Conservation (phyloP, 1,139 yeast species). For the Lipomyces yarrowii region DNA sequence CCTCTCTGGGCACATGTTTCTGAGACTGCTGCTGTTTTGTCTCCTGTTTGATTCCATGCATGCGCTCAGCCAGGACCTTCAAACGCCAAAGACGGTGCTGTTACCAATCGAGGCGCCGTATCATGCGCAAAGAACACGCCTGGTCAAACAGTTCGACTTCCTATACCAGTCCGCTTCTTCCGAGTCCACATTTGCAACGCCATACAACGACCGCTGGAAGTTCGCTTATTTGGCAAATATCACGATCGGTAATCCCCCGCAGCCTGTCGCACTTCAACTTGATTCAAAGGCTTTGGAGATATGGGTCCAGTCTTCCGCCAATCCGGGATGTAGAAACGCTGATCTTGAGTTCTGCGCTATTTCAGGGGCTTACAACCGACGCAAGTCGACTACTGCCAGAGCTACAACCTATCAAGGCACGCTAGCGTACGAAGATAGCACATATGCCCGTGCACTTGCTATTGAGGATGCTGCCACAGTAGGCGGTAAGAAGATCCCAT, state of each 20-base stretch:
- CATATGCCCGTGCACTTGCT: conserved; percentile 10
- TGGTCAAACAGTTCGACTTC: background rate
- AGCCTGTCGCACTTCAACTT: conserved; percentile 54
- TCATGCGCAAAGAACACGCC: background rate
- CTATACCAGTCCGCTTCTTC: background rate
- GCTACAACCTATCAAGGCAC: background rate
- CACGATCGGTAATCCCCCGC: conserved; percentile 57
- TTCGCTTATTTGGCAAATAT: conserved; percentile 19
- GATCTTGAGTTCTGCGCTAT: conserved; percentile 11
- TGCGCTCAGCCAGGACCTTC: background rate
- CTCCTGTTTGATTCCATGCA: background rate
- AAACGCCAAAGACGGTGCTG: background rate
- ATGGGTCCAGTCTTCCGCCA: conserved; percentile 50
- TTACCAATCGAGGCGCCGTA: background rate
- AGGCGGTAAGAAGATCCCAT: background rate
- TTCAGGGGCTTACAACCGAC: conserved; percentile 40
- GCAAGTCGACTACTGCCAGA: conserved; percentile 28
- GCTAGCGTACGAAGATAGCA: conserved; percentile 6
- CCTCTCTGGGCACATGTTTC: background rate
- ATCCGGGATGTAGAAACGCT: conserved; percentile 6
- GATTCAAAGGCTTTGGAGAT: conserved; percentile 72
- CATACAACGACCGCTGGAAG: conserved; percentile 16
- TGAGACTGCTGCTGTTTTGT: background rate
- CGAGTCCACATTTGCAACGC: background rate
- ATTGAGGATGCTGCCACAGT: conserved; percentile 2